Conservation (phyloP, 805 yeast genomes). For the Yarrowia hollandica region DNA sequence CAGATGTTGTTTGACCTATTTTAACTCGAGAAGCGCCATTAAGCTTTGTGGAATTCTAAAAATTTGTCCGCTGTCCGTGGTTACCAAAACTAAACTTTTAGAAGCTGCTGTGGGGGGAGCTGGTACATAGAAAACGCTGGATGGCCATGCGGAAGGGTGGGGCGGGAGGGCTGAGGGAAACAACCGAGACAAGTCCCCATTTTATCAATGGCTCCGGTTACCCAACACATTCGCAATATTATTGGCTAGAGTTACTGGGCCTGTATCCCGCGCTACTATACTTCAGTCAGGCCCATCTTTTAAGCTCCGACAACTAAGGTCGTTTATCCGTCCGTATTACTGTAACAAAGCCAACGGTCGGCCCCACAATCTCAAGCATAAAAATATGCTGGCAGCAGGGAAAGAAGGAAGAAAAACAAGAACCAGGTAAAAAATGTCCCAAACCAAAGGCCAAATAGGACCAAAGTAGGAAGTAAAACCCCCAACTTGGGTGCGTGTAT, state of each 20-base stretch:
- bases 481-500: too few species aligned
- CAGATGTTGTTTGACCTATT: not conserved
- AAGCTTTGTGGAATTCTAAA: not conserved
- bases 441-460: too few species aligned
- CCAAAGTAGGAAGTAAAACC: too few species aligned
- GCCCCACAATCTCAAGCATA: conserved; percentile 22
- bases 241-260: too few species aligned
- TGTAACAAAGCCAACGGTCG: conserved; percentile 30
- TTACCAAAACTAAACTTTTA: not conserved
- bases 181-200: too few species aligned
- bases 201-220: too few species aligned
- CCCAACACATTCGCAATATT: too few species aligned
- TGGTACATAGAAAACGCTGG: not conserved
- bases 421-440: too few species aligned
- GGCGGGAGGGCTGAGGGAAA: too few species aligned
- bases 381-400: not conserved
- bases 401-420: too few species aligned
- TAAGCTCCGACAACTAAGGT: not conserved
- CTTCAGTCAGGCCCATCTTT: not conserved
- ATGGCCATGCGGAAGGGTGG: not conserved
- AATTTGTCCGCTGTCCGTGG: conserved; percentile 6
- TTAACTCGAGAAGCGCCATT: not conserved
- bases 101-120: not conserved
- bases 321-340: conserved; percentile 26
- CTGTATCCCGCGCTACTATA: too few species aligned